phyloP scores from a whole-genome alignment of 2,329 filamentous ascomycete species.

The Chaetomium globosum region DNA sequence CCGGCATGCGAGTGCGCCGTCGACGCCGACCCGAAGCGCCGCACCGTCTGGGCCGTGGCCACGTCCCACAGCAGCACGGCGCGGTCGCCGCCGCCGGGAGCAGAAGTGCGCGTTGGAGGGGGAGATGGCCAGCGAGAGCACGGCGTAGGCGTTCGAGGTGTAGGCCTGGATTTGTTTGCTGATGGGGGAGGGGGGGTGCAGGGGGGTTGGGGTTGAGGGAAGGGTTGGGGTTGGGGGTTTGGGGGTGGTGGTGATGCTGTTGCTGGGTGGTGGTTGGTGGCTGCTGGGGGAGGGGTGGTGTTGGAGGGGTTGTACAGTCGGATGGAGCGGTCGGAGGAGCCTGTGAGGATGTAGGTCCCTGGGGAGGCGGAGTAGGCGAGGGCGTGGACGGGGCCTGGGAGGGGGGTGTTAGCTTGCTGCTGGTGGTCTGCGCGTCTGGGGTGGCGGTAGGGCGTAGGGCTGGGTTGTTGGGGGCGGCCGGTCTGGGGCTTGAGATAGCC shows the following conservation, averaged over 20 bases:
- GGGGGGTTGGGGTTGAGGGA: slow-evolving; percentile 28
- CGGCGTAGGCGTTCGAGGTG: slow-evolving; percentile 85
- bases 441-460: background rate
- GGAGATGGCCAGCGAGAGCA: slow-evolving; percentile 76
- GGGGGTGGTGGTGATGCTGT: slow-evolving; percentile 32
- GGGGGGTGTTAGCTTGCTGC: slow-evolving; percentile 19
- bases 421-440: background rate
- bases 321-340: slow-evolving; percentile 80
- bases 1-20: slow-evolving; percentile 64
- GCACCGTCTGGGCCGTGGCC: slow-evolving; percentile 71
- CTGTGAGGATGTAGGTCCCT: slow-evolving; percentile 79
- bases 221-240: no score
- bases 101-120: slow-evolving; percentile 81
- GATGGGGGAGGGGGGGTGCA: slow-evolving; percentile 45
- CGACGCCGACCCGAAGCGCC: slow-evolving; percentile 69
- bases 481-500: slow-evolving; percentile 1
- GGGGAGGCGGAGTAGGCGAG: slow-evolving; percentile 72
- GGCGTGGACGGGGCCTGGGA: slow-evolving; percentile 69
- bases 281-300: slow-evolving; percentile 28
- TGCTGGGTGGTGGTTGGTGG: slow-evolving; percentile 36
- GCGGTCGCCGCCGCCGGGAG: slow-evolving; percentile 86
- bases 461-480: background rate
- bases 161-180: slow-evolving; percentile 82
- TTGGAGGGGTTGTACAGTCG: slow-evolving; percentile 76
- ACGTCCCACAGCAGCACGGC: slow-evolving; percentile 96